A percentile compares a stretch with the other conserved stretches of the same genome.
These are phyloP conservation scores for Hypoxylon sp. DNA, from an alignment of 2,329 filamentous ascomycete genomes.

Conservation along the genomic window DNA sequence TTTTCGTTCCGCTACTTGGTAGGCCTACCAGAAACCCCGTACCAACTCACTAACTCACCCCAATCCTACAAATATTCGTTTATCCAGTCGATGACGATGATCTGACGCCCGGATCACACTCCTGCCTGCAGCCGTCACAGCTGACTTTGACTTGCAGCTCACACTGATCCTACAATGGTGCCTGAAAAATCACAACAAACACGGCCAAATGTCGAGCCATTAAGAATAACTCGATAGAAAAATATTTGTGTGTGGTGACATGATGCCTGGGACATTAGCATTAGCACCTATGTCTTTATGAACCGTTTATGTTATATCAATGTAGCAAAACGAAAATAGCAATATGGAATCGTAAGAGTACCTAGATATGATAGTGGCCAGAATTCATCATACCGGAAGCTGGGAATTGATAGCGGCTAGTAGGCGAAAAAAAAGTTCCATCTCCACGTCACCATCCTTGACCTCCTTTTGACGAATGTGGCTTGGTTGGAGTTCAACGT, in stretches of 20 bases:
- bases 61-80: slow-evolving; percentile 28
- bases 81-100: slow-evolving; percentile 32
- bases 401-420: slow-evolving; percentile 7
- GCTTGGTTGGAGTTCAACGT: slow-evolving; percentile 35
- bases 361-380: not conserved
- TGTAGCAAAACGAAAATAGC: slow-evolving; percentile 29
- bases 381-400: slow-evolving; percentile 10
- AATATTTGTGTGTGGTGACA: slow-evolving; percentile 24
- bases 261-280: slow-evolving; percentile 20
- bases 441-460: slow-evolving; percentile 38
- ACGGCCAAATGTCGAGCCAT: slow-evolving; percentile 11
- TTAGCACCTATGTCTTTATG: not conserved
- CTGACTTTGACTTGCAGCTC: slow-evolving; percentile 1
- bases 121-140: slow-evolving; percentile 22
- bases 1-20: slow-evolving; percentile 31
- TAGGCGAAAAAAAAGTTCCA: slow-evolving; percentile 10
- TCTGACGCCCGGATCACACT: slow-evolving; percentile 25
- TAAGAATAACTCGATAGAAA: not conserved
- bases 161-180: slow-evolving; percentile 9
- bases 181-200: slow-evolving; percentile 11
- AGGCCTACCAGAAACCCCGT: too few species aligned
- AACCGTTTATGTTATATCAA: slow-evolving; percentile 31
- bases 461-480: slow-evolving; percentile 28
- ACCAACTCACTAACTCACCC: slow-evolving; percentile 38
- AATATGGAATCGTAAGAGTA: slow-evolving; percentile 17